Base-by-base conservation (phyloP, 768 basidiomycete species). In the Suillus bovinus region DNA sequence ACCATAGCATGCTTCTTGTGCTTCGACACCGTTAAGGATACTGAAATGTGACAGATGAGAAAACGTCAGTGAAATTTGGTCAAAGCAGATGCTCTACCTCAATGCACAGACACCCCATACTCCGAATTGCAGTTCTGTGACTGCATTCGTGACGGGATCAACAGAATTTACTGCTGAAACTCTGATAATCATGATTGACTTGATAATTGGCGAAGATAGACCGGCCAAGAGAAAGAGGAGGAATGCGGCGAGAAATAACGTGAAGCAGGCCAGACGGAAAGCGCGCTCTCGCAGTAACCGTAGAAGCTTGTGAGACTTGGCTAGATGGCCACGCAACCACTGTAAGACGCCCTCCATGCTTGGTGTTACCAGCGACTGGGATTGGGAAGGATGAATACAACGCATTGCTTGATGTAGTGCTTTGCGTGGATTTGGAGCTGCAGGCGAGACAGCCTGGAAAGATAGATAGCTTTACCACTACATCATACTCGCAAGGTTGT, bases 21-120 rank as follows among this genome's bases (percentile, higher is more conserved):
- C 49, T 5, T 36, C 1, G 2, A 22, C 22, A 13, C 66, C n/a
- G 24, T 66, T 41, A 1, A 67, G 29, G 14, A 58, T 0, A 52
- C 71, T 73, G 9, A 58, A 29, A 16, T 22, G 16, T 55, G 36
- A 10, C 33, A 9, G 34, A 38, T 55, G 22, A 55, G 54, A 13
- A 56, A 50, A 47, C 16, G 42, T 4, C 27, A 41, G 22, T 27
- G 44, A 60, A 62, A 47, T 61, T 61, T 10, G 24, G 54, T 27
- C 36, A 55, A 55, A 36, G 54, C 3, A 38, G 14, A 38, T 11
- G 16, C 16, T 27, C 36, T 27, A 82, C 86, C 80, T 84, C n/a
- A 74, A 74, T 1, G 86, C 86, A 74, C 93, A 95, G 39, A 88
- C 80, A 1, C 93, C 93, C 89, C 92, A 94, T 6, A 93, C 87